These are phyloP conservation scores for Didymella arachidicola DNA, from an alignment of 2,329 filamentous ascomycete species.

Conservation along the genomic window DNA sequence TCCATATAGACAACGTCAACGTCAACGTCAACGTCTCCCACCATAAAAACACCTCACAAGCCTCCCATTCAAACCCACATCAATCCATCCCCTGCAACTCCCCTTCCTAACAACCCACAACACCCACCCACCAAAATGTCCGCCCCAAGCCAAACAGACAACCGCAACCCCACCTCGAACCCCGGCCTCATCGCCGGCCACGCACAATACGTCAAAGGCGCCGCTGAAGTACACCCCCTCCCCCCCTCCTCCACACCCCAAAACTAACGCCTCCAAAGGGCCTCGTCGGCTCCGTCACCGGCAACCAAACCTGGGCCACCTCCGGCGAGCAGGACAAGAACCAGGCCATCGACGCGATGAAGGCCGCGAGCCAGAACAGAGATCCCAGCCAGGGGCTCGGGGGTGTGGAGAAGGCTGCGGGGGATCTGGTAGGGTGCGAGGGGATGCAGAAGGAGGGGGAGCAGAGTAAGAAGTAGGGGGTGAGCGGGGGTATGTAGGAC, in stretches of 20 bases:
- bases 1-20: slow-evolving; percentile 10
- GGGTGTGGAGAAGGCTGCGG: slow-evolving; percentile 69
- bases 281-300: slow-evolving; percentile 67
- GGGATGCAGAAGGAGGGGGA: slow-evolving; percentile 66
- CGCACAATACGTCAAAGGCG: slow-evolving; percentile 73
- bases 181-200: slow-evolving; percentile 70
- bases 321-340: slow-evolving; percentile 71
- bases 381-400: slow-evolving; percentile 66
- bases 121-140: slow-evolving; percentile 30
- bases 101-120: neutral
- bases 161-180: slow-evolving; percentile 46
- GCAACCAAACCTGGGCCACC: slow-evolving; percentile 68
- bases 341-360: slow-evolving; percentile 68
- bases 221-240: slow-evolving; percentile 59
- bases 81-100: neutral
- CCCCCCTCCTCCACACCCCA: neutral
- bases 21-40: neutral
- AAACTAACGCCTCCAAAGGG: slow-evolving; percentile 51
- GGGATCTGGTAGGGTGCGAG: slow-evolving; percentile 70
- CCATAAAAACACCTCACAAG: neutral
- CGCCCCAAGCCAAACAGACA: slow-evolving; percentile 15
- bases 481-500: neutral
- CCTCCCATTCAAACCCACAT: neutral
- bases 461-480: slow-evolving; percentile 37
- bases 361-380: slow-evolving; percentile 64